phyloP scores from a whole-genome alignment of 345 rosid species.

The Sapria himalayana region DNA sequence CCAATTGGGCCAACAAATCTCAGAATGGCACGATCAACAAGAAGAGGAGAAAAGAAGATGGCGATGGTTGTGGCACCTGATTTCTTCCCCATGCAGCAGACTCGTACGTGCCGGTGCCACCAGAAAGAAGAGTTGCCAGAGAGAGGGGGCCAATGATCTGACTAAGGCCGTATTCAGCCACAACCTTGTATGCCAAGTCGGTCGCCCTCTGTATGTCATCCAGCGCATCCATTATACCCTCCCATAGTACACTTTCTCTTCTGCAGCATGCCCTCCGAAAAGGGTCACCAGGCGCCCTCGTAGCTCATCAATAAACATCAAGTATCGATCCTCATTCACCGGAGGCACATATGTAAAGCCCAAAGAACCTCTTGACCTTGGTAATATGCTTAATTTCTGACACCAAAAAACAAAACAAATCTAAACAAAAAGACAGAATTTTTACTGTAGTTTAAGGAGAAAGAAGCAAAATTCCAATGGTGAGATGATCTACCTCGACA shows the following conservation, averaged over 20 bases:
- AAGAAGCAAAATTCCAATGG: neutral
- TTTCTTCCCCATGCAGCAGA: slow-evolving; percentile 66
- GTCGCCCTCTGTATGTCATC: slow-evolving; percentile 93
- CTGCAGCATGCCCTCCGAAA: slow-evolving; percentile 97
- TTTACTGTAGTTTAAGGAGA: neutral
- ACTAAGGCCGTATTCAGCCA: slow-evolving; percentile 96
- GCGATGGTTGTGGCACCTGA: slow-evolving; percentile 49
- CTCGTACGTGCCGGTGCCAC: slow-evolving; percentile 65
- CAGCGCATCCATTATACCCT: slow-evolving; percentile 79
- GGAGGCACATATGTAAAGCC: slow-evolving; percentile 86
- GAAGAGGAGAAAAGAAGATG: neutral
- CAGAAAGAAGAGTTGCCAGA: slow-evolving; percentile 58
- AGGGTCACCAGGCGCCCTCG: slow-evolving; percentile 92
- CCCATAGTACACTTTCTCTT: slow-evolving; percentile 75
- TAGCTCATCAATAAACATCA: slow-evolving; percentile 81
- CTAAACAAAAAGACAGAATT: neutral
- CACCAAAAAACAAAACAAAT: slow-evolving; percentile 11
- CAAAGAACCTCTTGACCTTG: slow-evolving; percentile 89
- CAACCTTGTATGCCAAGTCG: slow-evolving; percentile 87
- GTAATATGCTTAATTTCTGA: slow-evolving; percentile 92
- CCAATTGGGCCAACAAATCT: no score
- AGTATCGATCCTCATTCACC: slow-evolving; percentile 64
- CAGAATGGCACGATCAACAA: slow-evolving; percentile 2
- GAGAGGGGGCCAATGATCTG: slow-evolving; percentile 77
- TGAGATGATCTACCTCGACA: slow-evolving; percentile 42